A percentile compares a stretch with the other conserved stretches of the same genome.
Evolutionary conservation across 1,284 basidiomycete species (phyloP).

Genomic region (Ustilago curta): DNA sequence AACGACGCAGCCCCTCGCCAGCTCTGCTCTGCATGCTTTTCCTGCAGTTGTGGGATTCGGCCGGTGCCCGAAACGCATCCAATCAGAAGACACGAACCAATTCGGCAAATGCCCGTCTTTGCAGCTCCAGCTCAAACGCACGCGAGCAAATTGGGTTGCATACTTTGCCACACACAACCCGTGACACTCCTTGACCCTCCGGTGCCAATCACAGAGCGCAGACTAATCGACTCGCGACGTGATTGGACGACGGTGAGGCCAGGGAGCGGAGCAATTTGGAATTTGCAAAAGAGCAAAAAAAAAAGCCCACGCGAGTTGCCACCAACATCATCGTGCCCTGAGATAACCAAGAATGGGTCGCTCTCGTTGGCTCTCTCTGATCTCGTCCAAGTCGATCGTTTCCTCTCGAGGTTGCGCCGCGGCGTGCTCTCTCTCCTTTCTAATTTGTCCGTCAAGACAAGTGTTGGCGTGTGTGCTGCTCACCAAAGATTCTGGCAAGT

Average conservation of each 20-base stretch:
- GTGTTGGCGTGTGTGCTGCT: too few species aligned
- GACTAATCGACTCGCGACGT: constrained; percentile 10
- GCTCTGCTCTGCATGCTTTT: too few species aligned
- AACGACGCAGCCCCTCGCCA: too few species aligned
- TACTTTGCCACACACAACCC: not conserved
- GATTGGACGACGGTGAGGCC: constrained; percentile 4
- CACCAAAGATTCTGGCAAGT: not conserved
- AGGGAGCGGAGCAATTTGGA: not conserved
- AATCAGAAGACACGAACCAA: constrained; percentile 17
- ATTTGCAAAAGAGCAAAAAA: too few species aligned
- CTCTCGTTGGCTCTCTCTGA: not conserved
- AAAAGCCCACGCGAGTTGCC: constrained; percentile 5
- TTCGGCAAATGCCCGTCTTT: constrained; percentile 26
- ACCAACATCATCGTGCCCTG: constrained; percentile 1
- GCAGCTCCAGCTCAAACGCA: constrained; percentile 5
- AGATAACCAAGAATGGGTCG: not conserved
- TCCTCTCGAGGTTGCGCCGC: too few species aligned
- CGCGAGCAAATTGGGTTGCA: too few species aligned
- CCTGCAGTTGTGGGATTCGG: too few species aligned
- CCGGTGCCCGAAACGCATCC: constrained; percentile 7
- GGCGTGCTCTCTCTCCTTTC: not conserved
- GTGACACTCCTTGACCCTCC: not conserved
- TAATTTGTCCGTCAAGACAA: too few species aligned
- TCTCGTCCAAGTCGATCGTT: too few species aligned
- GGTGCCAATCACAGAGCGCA: constrained; percentile 19